These are phyloP conservation scores for Neurospora pannonica DNA, from an alignment of 495 filamentous ascomycete species.

Conservation along the genomic window DNA sequence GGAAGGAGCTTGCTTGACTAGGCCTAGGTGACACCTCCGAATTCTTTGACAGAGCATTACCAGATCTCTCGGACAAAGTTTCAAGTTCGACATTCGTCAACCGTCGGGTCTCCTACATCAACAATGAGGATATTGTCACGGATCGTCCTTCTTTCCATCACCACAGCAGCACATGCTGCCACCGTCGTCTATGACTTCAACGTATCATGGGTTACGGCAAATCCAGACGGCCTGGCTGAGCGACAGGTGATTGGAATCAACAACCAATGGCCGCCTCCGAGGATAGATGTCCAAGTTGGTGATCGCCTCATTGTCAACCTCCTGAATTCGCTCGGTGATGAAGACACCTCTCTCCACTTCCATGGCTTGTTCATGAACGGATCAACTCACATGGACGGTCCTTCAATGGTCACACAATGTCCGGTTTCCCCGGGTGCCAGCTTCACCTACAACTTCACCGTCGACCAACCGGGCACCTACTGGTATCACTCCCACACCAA, in stretches of 20 bases:
- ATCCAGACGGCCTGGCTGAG: conserved; percentile 63
- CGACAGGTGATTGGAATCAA: conserved; percentile 74
- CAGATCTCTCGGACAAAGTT: neutral
- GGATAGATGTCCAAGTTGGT: conserved; percentile 58
- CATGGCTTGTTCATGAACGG: conserved; percentile 69
- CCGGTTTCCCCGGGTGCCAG: conserved; percentile 51
- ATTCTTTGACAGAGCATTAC: neutral
- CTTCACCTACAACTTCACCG: conserved; percentile 71
- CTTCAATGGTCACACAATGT: conserved; percentile 59
- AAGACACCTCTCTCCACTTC: conserved; percentile 63
- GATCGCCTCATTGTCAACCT: conserved; percentile 65
- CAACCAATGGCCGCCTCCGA: conserved; percentile 65
- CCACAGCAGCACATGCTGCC: conserved; percentile 28
- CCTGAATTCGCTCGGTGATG: conserved; percentile 62
- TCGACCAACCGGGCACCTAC: conserved; percentile 64
- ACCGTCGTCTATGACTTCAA: conserved; percentile 71
- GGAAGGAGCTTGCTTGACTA: neutral
- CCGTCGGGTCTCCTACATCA: neutral
- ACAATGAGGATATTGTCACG: neutral
- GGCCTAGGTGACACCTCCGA: neutral
- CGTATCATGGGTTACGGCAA: conserved; percentile 69
- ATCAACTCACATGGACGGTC: conserved; percentile 65
- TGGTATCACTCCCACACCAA: conserved; percentile 74
- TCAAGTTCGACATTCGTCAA: neutral
- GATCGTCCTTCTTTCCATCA: conserved; percentile 6